Evolutionary conservation across 179 eudicot species (phyloP).

Genomic region (Drosera spatulata): DNA sequence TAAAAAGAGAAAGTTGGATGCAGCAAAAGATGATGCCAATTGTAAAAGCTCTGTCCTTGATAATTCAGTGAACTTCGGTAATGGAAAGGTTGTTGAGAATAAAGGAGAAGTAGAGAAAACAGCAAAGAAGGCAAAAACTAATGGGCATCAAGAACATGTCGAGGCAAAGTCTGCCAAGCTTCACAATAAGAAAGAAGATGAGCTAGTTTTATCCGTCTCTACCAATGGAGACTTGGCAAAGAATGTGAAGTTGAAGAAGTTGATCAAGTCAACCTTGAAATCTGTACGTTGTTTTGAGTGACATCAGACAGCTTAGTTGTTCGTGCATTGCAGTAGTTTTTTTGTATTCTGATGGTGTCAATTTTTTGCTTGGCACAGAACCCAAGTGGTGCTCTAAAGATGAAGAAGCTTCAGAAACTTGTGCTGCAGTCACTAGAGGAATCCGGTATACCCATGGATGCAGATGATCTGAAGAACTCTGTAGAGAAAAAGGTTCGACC

Average conservation of each 20-base stretch:
- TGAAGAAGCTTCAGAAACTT: conserved; percentile 53
- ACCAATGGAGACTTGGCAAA: conserved; percentile 21
- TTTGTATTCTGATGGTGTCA: conserved; percentile 5
- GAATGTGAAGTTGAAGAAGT: conserved; percentile 83
- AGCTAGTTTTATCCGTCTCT: conserved; percentile 4
- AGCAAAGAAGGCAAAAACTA: conserved; percentile 39
- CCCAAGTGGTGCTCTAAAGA: conserved; percentile 47
- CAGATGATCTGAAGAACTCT: conserved; percentile 20
- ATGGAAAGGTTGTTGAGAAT: conserved; percentile 29
- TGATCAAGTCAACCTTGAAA: conserved; percentile 55
- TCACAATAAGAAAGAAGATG: conserved; percentile 14
- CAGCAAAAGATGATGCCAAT: conserved; percentile 22
- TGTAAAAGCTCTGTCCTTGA: conserved; percentile 9
- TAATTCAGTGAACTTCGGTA: conserved; percentile 17
- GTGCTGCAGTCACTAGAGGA: conserved; percentile 44
- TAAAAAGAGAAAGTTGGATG: conserved; percentile 52
- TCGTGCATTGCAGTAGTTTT: background rate
- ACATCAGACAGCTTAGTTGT: background rate
- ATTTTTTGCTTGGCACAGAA: conserved; percentile 16
- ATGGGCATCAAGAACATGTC: conserved; percentile 15
- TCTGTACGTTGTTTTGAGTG: conserved; percentile 32
- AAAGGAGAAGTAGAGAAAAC: conserved; percentile 18
- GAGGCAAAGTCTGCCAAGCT: conserved; percentile 28
- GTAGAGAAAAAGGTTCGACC: conserved; percentile 51
- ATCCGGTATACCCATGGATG: conserved; percentile 36